phyloP scores from a whole-genome alignment of 306 rosid species.

The Crotalaria pallida region DNA sequence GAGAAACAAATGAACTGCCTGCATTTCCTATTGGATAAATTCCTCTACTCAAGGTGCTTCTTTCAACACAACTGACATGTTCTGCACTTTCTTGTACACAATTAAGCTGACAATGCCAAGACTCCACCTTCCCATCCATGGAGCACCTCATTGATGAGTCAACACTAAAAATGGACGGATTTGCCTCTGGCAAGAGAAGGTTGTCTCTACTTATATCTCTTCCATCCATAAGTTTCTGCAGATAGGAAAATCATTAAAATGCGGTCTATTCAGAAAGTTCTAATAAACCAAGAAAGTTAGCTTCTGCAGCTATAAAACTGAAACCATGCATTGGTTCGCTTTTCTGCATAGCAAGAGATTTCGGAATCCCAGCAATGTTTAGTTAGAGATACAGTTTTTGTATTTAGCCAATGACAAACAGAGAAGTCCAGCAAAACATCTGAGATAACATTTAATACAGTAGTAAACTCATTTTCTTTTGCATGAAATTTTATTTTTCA shows the following conservation, averaged over 20 bases:
- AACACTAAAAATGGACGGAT: slow-evolving; percentile 10
- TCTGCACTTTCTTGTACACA: slow-evolving; percentile 28
- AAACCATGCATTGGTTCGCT: background rate
- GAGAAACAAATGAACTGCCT: slow-evolving; percentile 37
- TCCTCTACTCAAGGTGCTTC: slow-evolving; percentile 32
- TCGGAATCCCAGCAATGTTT: background rate
- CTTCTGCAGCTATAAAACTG: background rate
- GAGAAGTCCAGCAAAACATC: slow-evolving; percentile 2
- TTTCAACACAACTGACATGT: slow-evolving; percentile 23
- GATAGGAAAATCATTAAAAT: slow-evolving; percentile 25
- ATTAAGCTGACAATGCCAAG: slow-evolving; percentile 20
- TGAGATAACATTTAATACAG: background rate
- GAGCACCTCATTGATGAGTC: slow-evolving; percentile 22
- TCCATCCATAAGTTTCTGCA: slow-evolving; percentile 39
- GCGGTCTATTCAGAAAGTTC: slow-evolving; percentile 1
- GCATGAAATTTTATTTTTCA: background rate
- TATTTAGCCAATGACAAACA: background rate
- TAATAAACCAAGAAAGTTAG: slow-evolving; percentile 5
- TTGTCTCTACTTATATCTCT: slow-evolving; percentile 17
- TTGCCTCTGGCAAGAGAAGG: slow-evolving; percentile 24
- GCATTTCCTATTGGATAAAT: slow-evolving; percentile 27
- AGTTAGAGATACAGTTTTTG: slow-evolving; percentile 4
- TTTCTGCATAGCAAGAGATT: background rate
- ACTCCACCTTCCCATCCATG: slow-evolving; percentile 28
- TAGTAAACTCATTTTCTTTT: background rate